Percentiles rank a stretch among this genome's conserved stretches.
Evolutionary conservation across 1,139 yeast genomes (phyloP).

Genomic region (Pichia kudriavzevii): DNA sequence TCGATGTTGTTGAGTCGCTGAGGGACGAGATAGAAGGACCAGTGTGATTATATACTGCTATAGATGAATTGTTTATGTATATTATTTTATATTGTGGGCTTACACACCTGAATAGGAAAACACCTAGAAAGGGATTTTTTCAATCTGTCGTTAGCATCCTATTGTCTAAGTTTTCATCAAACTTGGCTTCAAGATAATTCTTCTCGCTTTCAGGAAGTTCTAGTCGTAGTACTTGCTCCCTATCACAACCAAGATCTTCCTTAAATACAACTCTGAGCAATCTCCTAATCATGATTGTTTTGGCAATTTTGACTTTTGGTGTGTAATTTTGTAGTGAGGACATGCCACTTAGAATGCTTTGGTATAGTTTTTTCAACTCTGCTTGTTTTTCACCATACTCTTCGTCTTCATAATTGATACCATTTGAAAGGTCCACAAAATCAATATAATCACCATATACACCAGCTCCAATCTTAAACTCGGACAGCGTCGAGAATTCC

Average conservation of each 20-base stretch:
- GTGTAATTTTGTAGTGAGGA: slow-evolving; percentile 5
- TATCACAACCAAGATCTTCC: slow-evolving; percentile 15
- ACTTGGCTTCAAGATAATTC: slow-evolving; percentile 31
- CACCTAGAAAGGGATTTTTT: not conserved
- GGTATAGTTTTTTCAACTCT: not conserved
- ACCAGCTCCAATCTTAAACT: slow-evolving; percentile 59
- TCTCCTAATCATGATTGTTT: slow-evolving; percentile 43
- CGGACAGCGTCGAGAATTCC: slow-evolving; percentile 40
- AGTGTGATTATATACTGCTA: no score
- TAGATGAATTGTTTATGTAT: no score
- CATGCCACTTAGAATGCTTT: slow-evolving; percentile 6
- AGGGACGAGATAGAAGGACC: slow-evolving; percentile 32
- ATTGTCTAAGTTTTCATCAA: slow-evolving; percentile 4
- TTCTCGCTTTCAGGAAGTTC: slow-evolving; percentile 41
- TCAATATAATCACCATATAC: slow-evolving; percentile 43
- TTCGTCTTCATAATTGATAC: slow-evolving; percentile 2
- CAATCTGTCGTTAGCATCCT: slow-evolving; percentile 4
- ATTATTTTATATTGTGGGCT: no score
- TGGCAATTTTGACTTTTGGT: slow-evolving; percentile 13
- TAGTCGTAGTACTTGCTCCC: slow-evolving; percentile 15
- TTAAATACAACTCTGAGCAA: slow-evolving; percentile 32
- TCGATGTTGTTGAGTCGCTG: slow-evolving; percentile 68
- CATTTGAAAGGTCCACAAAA: slow-evolving; percentile 20
- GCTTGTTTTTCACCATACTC: slow-evolving; percentile 2
- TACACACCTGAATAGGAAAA: not conserved